phyloP scores from a whole-genome alignment of 768 basidiomycete species.

The Collybia mongolica region DNA sequence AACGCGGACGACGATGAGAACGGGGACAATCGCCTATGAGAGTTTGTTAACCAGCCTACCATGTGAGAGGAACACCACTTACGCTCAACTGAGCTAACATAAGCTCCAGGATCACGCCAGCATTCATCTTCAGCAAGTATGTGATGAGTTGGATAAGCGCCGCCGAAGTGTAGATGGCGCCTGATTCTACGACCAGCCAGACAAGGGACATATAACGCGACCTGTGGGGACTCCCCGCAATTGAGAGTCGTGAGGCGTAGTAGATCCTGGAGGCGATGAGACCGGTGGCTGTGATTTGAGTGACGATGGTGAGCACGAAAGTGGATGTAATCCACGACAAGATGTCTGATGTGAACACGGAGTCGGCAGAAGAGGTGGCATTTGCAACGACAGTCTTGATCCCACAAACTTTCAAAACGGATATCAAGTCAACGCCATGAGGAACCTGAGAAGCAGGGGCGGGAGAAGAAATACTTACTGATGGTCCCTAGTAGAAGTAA shows the following conservation, averaged over 20 bases:
- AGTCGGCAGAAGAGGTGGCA: slow-evolving; percentile 16
- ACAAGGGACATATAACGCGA: slow-evolving; percentile 18
- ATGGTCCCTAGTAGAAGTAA: slow-evolving; percentile 20
- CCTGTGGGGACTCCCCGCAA: slow-evolving; percentile 6
- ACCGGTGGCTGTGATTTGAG: slow-evolving; percentile 21
- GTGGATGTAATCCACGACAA: slow-evolving; percentile 25
- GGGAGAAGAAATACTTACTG: slow-evolving; percentile 8
- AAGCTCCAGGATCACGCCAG: slow-evolving; percentile 25
- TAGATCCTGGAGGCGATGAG: slow-evolving; percentile 23
- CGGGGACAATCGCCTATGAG: slow-evolving; percentile 16
- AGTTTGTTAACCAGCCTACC: not conserved
- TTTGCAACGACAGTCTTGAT: slow-evolving; percentile 24
- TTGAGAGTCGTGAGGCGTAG: slow-evolving; percentile 13
- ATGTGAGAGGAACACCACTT: not conserved
- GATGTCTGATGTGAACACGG: slow-evolving; percentile 24
- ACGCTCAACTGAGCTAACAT: slow-evolving; percentile 24
- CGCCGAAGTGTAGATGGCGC: slow-evolving; percentile 23
- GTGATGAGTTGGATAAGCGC: slow-evolving; percentile 23
- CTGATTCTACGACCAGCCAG: slow-evolving; percentile 23
- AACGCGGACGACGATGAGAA: slow-evolving; percentile 22
- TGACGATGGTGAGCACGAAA: slow-evolving; percentile 24
- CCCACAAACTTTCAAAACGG: slow-evolving; percentile 25
- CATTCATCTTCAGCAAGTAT: slow-evolving; percentile 23
- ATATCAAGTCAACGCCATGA: too few relatives aligned
- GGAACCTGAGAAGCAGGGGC: not conserved